A percentile compares a stretch with the other conserved stretches of the same genome.
phyloP scores from a whole-genome alignment of 257 asterid genomes.

The Penstemon newberryi region DNA sequence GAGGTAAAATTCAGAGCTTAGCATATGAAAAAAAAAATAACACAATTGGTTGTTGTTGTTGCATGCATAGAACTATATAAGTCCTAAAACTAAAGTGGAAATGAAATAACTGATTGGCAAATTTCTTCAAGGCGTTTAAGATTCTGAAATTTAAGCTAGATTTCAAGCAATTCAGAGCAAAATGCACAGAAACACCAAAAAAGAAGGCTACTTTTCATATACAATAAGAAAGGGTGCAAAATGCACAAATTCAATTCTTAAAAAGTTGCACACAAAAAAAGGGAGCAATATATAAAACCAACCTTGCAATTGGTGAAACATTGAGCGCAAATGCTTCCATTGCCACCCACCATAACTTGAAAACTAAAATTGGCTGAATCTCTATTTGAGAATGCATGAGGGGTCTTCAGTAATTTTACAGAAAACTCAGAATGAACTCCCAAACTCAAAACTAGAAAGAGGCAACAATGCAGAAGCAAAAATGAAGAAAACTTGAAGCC shows the following conservation, averaged over 20 bases:
- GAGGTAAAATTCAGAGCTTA: constrained; percentile 11
- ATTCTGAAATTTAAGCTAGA: constrained; percentile 8
- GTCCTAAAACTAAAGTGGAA: constrained; percentile 17
- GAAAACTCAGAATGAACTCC: constrained; percentile 34
- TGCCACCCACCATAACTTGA: constrained; percentile 46
- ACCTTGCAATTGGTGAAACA: constrained; percentile 85
- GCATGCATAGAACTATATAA: background rate
- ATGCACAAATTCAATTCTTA: too few species aligned
- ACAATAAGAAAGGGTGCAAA: constrained; percentile 18
- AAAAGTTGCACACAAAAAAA: too few species aligned
- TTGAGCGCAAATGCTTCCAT: constrained; percentile 45
- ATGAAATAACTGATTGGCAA: constrained; percentile 8
- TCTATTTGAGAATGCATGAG: constrained; percentile 57
- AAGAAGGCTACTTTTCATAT: constrained; percentile 22
- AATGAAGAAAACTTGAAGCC: constrained; percentile 33
- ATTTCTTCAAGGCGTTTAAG: background rate
- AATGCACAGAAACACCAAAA: background rate
- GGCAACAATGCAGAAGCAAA: constrained; percentile 43
- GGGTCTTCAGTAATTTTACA: constrained; percentile 66
- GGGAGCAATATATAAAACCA: constrained; percentile 4
- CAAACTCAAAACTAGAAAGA: constrained; percentile 39
- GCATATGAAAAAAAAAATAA: constrained; percentile 5
- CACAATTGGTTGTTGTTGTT: background rate
- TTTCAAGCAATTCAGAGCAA: constrained; percentile 1
- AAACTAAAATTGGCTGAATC: constrained; percentile 60